A percentile compares a stretch with the other conserved stretches of the same genome.
Conservation (phyloP, 305 asterid genomes). For the Fraxinus angustifolia region DNA sequence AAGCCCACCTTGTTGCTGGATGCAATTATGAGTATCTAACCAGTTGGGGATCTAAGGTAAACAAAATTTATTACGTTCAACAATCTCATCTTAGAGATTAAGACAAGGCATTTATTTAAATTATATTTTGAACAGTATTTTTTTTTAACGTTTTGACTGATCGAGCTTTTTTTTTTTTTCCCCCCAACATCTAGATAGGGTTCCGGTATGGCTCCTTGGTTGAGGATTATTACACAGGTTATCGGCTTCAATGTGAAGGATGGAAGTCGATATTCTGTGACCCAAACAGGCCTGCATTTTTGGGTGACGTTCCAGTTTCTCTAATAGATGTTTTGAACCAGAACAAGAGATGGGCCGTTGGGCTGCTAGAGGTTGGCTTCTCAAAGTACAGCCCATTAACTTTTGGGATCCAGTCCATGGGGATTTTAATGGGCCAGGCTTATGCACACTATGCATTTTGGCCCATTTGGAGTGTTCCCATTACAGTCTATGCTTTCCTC, state of each 20-base stretch:
- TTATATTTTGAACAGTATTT: neutral
- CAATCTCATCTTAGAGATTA: neutral
- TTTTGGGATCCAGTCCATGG: slow-evolving; percentile 47
- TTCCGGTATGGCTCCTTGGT: slow-evolving; percentile 78
- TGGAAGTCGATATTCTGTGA: slow-evolving; percentile 68
- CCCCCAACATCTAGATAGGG: slow-evolving; percentile 43
- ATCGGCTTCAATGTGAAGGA: slow-evolving; percentile 72
- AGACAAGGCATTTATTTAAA: neutral
- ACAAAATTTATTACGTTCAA: neutral
- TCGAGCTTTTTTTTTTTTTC: neutral
- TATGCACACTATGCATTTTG: slow-evolving; percentile 57
- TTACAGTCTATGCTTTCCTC: slow-evolving; percentile 49
- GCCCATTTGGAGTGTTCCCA: slow-evolving; percentile 55
- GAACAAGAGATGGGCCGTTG: slow-evolving; percentile 61
- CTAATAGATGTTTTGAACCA: slow-evolving; percentile 60
- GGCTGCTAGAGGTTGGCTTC: slow-evolving; percentile 68
- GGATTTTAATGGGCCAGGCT: slow-evolving; percentile 42
- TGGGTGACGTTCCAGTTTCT: slow-evolving; percentile 72
- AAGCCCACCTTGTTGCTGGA: slow-evolving; percentile 52
- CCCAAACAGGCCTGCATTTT: slow-evolving; percentile 66
- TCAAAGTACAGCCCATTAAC: slow-evolving; percentile 60
- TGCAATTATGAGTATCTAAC: slow-evolving; percentile 55
- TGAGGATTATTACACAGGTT: slow-evolving; percentile 78
- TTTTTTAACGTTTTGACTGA: neutral
- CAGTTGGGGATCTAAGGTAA: slow-evolving; percentile 74